Conservation (phyloP, 345 rosid genomes). For the Pugionium dolabratum region DNA sequence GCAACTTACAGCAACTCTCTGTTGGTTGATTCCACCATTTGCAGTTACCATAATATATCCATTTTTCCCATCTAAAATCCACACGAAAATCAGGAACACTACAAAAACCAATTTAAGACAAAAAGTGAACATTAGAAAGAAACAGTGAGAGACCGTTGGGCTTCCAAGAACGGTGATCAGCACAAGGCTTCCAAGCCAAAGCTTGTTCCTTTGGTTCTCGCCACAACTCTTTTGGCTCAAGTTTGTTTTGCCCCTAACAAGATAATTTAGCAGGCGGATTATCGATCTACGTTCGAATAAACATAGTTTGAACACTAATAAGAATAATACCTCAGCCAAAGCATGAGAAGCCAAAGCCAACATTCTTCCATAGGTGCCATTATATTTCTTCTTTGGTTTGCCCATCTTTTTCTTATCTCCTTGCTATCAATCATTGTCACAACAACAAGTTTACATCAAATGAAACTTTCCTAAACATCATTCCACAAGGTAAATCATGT, state of each 20-base stretch:
- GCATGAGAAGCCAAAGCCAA: slow-evolving; percentile 90
- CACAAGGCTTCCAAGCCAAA: slow-evolving; percentile 89
- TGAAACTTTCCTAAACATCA: slow-evolving; percentile 17
- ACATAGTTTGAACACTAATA: not conserved
- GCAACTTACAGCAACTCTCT: slow-evolving; percentile 87
- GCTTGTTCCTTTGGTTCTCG: slow-evolving; percentile 69
- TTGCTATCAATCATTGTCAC: slow-evolving; percentile 37
- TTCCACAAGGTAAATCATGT: slow-evolving; percentile 1
- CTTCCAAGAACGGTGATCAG: slow-evolving; percentile 74
- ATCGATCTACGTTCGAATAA: not conserved
- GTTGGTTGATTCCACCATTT: slow-evolving; percentile 98
- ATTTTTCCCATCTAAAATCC: slow-evolving; percentile 63
- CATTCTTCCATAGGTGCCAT: slow-evolving; percentile 73
- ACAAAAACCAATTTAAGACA: not conserved
- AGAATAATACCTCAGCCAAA: slow-evolving; percentile 72
- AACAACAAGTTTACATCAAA: slow-evolving; percentile 9
- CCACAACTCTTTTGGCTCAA: slow-evolving; percentile 96
- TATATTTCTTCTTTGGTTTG: slow-evolving; percentile 49
- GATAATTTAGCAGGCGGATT: not conserved
- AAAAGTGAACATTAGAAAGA: not conserved
- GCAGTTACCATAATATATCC: slow-evolving; percentile 94
- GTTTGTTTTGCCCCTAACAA: slow-evolving; percentile 64
- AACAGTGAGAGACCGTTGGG: slow-evolving; percentile 57
- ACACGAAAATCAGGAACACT: slow-evolving; percentile 1
- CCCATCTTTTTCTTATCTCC: slow-evolving; percentile 47